Evolutionary conservation across 805 yeast genomes (phyloP).

Genomic region (Sugiyamaella americana): DNA sequence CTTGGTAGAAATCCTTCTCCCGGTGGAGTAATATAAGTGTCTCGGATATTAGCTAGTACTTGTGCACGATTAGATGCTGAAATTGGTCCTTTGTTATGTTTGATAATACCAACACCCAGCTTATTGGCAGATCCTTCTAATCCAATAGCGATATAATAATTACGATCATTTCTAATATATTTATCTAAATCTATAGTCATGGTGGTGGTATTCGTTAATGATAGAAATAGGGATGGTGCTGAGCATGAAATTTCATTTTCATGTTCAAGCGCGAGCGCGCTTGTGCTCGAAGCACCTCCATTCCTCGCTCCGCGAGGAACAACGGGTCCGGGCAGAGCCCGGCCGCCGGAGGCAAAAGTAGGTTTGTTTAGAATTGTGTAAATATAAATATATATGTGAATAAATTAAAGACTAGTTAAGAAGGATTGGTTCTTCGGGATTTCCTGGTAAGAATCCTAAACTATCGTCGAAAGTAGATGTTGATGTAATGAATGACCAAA

Average conservation of each 20-base stretch:
- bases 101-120: constrained; percentile 87
- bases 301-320: no score
- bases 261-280: no score
- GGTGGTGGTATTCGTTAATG: no score
- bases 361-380: no score
- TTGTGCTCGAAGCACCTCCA: no score
- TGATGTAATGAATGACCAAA: not conserved
- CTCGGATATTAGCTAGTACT: constrained; percentile 84
- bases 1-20: constrained; percentile 97
- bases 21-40: constrained; percentile 93
- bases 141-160: constrained; percentile 62
- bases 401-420: no score
- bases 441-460: not conserved
- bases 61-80: constrained; percentile 56
- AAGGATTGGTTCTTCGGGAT: no score
- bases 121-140: constrained; percentile 97
- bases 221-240: no score
- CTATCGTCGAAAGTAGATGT: not conserved
- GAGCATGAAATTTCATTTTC: no score
- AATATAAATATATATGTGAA: no score
- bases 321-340: no score
- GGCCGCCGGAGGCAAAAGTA: no score
- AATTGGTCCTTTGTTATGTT: constrained; percentile 59
- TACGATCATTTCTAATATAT: constrained; percentile 36
- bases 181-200: constrained; percentile 48